Conservation (phyloP, 306 rosid genomes). For the Luffa acutangula region DNA sequence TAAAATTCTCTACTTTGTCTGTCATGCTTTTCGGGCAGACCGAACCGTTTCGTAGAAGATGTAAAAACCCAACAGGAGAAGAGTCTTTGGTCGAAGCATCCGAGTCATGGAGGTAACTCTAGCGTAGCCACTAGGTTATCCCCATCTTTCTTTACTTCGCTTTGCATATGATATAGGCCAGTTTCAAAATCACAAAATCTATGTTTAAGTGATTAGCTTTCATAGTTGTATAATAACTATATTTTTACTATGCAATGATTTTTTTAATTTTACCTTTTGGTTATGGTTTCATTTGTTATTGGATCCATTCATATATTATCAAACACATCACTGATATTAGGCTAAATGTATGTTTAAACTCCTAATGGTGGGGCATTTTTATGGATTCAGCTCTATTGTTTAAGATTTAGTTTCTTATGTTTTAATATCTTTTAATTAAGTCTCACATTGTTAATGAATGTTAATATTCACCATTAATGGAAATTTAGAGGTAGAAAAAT, state of each 20-base stretch:
- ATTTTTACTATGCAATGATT: neutral
- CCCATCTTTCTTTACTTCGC: neutral
- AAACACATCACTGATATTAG: neutral
- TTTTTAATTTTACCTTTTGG: neutral
- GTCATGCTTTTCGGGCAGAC: neutral
- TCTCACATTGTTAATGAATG: too few relatives aligned
- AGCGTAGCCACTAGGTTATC: neutral
- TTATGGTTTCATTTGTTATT: neutral
- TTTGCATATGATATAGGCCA: neutral
- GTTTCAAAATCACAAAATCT: neutral
- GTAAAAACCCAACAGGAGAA: neutral
- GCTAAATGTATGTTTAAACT: neutral
- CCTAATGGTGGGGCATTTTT: neutral
- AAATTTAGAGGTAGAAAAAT: too few relatives aligned
- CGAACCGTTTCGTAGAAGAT: neutral
- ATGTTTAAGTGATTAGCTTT: neutral
- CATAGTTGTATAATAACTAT: neutral
- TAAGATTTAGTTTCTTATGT: too few relatives aligned
- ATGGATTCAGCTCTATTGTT: too few relatives aligned
- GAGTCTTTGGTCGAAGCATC: neutral
- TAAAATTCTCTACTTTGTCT: neutral
- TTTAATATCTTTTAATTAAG: too few relatives aligned
- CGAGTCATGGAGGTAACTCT: neutral
- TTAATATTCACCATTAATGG: too few relatives aligned
- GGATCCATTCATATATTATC: neutral